phyloP scores from a whole-genome alignment of 441 rosid genomes.

The Erodium texanum region DNA sequence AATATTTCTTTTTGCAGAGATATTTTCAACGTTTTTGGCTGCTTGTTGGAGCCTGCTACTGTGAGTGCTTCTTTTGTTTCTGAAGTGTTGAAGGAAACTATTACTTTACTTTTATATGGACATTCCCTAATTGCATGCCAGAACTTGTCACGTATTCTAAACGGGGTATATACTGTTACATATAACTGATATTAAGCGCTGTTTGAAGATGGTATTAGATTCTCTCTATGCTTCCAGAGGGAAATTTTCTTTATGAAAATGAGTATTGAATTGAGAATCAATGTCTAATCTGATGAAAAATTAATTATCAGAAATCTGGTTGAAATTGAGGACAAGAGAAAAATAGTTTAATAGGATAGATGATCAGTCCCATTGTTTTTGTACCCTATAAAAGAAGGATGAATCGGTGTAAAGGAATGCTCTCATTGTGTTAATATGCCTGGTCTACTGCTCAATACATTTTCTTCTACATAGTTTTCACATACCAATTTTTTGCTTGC shows the following conservation, averaged over 20 bases:
- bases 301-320: not conserved
- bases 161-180: not conserved
- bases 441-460: not conserved
- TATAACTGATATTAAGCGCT: not conserved
- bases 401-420: not conserved
- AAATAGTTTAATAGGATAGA: not conserved
- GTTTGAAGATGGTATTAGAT: not conserved
- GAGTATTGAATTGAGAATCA: no score
- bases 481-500: not conserved
- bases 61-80: constrained; percentile 32
- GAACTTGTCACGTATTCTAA: not conserved
- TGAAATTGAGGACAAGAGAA: not conserved
- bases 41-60: constrained; percentile 77
- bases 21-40: constrained; percentile 66
- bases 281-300: no score
- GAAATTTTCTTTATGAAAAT: no score
- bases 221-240: not conserved
- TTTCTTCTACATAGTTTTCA: not conserved
- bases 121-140: no score
- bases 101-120: not conserved
- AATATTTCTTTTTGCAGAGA: constrained; percentile 34
- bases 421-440: not conserved
- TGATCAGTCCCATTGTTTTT: not conserved
- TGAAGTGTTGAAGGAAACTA: not conserved
- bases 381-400: not conserved